Percentiles rank a stretch among this genome's conserved stretches.
These are phyloP conservation scores for Poterioochromonas sp. DNA, from an alignment of 352 stramenopile species.

Conservation along the genomic window DNA sequence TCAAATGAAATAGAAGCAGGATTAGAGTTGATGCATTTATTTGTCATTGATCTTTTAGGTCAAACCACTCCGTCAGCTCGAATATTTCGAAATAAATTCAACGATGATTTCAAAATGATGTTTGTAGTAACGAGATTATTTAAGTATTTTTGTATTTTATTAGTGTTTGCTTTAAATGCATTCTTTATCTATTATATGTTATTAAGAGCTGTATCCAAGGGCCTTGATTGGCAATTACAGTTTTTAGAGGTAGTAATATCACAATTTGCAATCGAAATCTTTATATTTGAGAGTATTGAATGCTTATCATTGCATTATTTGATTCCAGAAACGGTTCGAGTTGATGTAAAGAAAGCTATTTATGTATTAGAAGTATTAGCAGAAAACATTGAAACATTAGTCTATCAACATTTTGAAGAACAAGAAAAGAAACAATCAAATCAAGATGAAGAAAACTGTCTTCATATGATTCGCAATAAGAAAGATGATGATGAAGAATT, in stretches of 20 bases:
- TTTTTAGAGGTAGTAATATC: not conserved
- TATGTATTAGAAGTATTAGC: not conserved
- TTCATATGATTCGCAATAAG: no score
- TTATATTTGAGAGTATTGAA: conserved; percentile 21
- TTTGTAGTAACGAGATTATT: not conserved
- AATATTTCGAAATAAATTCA: conserved; percentile 7
- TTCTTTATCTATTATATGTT: conserved; percentile 28
- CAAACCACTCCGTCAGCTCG: not conserved
- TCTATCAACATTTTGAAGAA: not conserved
- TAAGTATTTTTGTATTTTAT: conserved; percentile 1
- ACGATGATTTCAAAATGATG: not conserved
- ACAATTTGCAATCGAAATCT: conserved; percentile 22
- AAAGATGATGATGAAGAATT: not conserved
- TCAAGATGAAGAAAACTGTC: not conserved
- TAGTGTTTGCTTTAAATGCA: conserved; percentile 4
- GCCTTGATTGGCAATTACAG: conserved; percentile 5
- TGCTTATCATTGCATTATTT: conserved; percentile 1
- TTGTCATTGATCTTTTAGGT: conserved; percentile 21
- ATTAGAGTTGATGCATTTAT: conserved; percentile 28
- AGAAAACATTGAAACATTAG: not conserved
- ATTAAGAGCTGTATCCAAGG: not conserved
- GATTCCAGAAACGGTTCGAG: not conserved
- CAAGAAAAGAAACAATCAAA: not conserved
- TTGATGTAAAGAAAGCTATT: not conserved
- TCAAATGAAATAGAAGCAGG: not conserved